phyloP scores from a whole-genome alignment of 2,329 filamentous ascomycete species.

The Dothideomycetes sp. region DNA sequence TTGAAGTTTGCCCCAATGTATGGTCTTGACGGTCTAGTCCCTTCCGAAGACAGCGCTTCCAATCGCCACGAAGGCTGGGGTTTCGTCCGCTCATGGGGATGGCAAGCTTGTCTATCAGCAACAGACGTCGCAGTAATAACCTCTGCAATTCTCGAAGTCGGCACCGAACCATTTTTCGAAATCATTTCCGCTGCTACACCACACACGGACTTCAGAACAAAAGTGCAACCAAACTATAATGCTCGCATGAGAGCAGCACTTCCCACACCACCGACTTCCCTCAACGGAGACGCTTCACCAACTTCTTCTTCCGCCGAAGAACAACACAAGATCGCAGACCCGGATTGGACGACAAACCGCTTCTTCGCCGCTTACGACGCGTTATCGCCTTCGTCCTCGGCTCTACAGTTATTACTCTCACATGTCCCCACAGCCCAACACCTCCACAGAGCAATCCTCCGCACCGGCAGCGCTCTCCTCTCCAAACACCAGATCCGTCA shows the following conservation, averaged over 20 bases:
- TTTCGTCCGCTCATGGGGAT: constrained; percentile 95
- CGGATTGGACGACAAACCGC: constrained; percentile 40
- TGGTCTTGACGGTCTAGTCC: constrained; percentile 87
- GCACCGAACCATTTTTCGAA: constrained; percentile 29
- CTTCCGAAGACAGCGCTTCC: constrained; percentile 55
- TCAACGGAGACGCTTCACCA: constrained; percentile 23
- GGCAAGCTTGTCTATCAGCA: constrained; percentile 87
- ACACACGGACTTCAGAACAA: constrained; percentile 13
- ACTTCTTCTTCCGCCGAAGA: constrained; percentile 15
- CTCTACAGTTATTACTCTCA: constrained; percentile 65
- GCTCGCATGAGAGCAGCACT: constrained; percentile 21
- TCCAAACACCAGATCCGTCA: constrained; percentile 92
- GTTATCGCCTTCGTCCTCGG: constrained; percentile 36
- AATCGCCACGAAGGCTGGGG: constrained; percentile 88
- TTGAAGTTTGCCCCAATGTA: constrained; percentile 89
- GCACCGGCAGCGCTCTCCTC: constrained; percentile 81
- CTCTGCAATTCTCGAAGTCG: constrained; percentile 86
- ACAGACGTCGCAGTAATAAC: constrained; percentile 91
- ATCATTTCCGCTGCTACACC: constrained; percentile 12
- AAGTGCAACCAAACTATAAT: constrained; percentile 19
- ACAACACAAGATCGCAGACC: constrained; percentile 24
- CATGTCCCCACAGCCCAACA: constrained; percentile 78
- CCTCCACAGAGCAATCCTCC: constrained; percentile 84
- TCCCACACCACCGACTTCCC: constrained; percentile 24
- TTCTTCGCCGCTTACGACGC: constrained; percentile 54